Evolutionary conservation across 345 rosid genomes (phyloP).

Genomic region (Populus euphratica): DNA sequence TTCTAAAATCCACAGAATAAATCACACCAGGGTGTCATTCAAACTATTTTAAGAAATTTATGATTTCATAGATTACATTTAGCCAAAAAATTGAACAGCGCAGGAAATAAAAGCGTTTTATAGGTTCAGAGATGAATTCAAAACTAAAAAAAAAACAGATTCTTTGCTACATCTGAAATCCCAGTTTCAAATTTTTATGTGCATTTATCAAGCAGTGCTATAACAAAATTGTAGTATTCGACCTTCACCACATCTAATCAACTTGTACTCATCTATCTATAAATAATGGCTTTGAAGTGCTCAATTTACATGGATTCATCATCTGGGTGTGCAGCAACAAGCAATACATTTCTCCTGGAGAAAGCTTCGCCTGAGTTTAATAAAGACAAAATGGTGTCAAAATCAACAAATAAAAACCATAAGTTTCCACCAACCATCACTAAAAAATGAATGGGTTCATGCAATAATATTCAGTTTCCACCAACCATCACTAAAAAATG

Average conservation of each 20-base stretch:
- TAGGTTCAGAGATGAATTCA: neutral
- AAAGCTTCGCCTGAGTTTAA: slow-evolving; percentile 34
- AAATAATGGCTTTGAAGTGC: neutral
- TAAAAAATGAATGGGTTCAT: too few relatives aligned
- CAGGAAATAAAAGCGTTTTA: neutral
- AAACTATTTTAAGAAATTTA: neutral
- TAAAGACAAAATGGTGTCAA: too few relatives aligned
- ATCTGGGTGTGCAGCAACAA: slow-evolving; percentile 89
- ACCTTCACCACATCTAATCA: neutral
- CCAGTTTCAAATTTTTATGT: neutral
- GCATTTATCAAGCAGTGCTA: neutral
- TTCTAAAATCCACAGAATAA: neutral
- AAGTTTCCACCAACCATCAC: too few relatives aligned
- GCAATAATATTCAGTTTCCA: too few relatives aligned
- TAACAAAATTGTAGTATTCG: neutral
- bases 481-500: neutral
- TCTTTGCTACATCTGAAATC: neutral
- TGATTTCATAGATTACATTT: neutral
- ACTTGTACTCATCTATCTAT: neutral
- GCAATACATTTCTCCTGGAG: slow-evolving; percentile 51
- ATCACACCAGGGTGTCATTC: neutral
- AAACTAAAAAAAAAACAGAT: neutral
- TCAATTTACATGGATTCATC: slow-evolving; percentile 79
- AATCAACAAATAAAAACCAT: too few relatives aligned
- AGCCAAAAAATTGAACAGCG: neutral